A percentile compares a stretch with the other conserved stretches of the same genome.
These are phyloP conservation scores for Capillidium rhysosporum DNA, from an alignment of 371 early-diverging fungal species.

Conservation along the genomic window DNA sequence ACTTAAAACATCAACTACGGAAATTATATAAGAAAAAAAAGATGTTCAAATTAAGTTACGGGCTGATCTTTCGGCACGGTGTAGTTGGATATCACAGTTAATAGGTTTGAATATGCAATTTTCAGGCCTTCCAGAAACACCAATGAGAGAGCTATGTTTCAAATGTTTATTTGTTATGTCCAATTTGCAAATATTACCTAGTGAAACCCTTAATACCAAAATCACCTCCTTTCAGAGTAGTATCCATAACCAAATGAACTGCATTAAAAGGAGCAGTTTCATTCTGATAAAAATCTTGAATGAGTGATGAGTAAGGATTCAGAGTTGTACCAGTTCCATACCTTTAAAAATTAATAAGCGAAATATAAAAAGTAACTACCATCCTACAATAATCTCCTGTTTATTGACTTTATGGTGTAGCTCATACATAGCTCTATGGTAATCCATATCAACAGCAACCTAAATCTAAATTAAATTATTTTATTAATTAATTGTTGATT, in stretches of 20 bases:
- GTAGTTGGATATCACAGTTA: slow-evolving; percentile 71
- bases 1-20: slow-evolving; percentile 51
- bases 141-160: slow-evolving; percentile 36
- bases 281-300: slow-evolving; percentile 70
- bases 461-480: slow-evolving; percentile 7
- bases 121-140: slow-evolving; percentile 37
- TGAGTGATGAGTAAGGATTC: slow-evolving; percentile 53
- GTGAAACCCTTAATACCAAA: slow-evolving; percentile 59
- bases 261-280: slow-evolving; percentile 64
- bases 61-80: slow-evolving; percentile 69
- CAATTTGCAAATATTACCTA: slow-evolving; percentile 16
- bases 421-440: slow-evolving; percentile 64
- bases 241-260: slow-evolving; percentile 75
- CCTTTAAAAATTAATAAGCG: slow-evolving; percentile 7
- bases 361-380: slow-evolving; percentile 23
- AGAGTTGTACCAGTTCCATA: slow-evolving; percentile 53
- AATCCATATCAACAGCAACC: slow-evolving; percentile 72
- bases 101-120: slow-evolving; percentile 72
- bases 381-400: slow-evolving; percentile 80
- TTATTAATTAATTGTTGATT: neutral
- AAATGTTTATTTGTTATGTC: neutral
- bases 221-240: slow-evolving; percentile 42
- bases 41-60: slow-evolving; percentile 20
- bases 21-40: neutral
- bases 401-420: slow-evolving; percentile 75